Evolutionary conservation across 441 rosid genomes (phyloP).

Genomic region (Eugenia klotzschiana): DNA sequence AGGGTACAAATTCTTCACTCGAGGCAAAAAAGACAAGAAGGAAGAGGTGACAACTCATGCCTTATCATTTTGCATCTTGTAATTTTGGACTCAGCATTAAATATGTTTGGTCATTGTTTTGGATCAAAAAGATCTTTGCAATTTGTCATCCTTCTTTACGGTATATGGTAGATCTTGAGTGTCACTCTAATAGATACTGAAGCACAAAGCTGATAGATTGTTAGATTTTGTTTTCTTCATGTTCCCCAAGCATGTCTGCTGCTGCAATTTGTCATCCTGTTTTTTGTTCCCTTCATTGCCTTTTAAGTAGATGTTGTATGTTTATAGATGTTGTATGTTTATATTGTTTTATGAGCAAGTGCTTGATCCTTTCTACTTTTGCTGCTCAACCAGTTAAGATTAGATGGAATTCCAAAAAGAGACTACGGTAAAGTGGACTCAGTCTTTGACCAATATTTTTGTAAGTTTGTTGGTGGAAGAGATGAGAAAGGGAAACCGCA

Average conservation of each 20-base stretch:
- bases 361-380: no score
- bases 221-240: not conserved
- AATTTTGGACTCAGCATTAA: not conserved
- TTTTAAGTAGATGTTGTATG: no score
- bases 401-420: no score
- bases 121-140: not conserved
- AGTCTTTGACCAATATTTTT: no score
- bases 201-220: not conserved
- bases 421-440: no score
- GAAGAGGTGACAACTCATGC: conserved; percentile 39
- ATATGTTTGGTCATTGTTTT: not conserved
- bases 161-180: not conserved
- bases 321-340: no score
- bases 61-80: not conserved
- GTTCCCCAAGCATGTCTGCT: not conserved
- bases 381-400: no score
- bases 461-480: no score
- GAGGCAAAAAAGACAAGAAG: conserved; percentile 40
- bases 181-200: not conserved
- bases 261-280: no score
- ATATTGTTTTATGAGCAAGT: no score
- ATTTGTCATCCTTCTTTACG: not conserved
- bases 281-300: no score
- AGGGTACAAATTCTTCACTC: conserved; percentile 48
- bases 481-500: no score